Evolutionary conservation across 768 basidiomycete species (phyloP), one percentile per base, ranked within the genome.

Genomic region (Macrolepiota albuminosa): DNA sequence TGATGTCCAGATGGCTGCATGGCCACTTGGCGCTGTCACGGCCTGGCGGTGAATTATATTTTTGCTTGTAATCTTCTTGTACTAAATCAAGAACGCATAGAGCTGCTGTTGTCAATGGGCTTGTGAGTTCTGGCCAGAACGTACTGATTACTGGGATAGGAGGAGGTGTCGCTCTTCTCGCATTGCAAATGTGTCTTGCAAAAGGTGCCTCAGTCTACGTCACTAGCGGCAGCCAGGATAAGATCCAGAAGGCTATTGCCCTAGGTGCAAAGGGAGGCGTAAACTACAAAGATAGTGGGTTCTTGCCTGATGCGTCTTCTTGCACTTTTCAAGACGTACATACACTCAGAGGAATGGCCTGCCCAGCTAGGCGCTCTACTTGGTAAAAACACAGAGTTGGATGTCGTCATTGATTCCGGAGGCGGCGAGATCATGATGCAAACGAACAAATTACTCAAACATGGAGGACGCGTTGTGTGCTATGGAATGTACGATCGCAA

Each of bases 61-160:
- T 36, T 46, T 31, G 18, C n/a, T 10, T 43, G 16, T n/a, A 50
- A 9, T 49, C 2, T 33, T 14, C 37, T 36, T 62, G 47, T 46
- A 39, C 56, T 36, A 40, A 40, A 61, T 36, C 29, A 14, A 18
- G 31, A 58, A 37, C 37, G 31, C 24, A 10, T 62, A 91, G 91
- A 68, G 89, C 88, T 1, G 75, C 81, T 3, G 73, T 85, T 18
- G 78, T 91, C 26, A 85, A 92, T 63, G 91, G 83, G 0, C 70
- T 77, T 4, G 85, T 92, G 14, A 61, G 81, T 54, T 66, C 73
- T 14, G 89, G 85, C 7, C 84, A 93, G 39, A 88, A 87, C 56
- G 78, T 95, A 43, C 81, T 94, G 48, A 87, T 95, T 60, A 91
- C 89, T 0, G 91, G 91, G 18, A 84, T 89, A 47, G 91, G 91